Evolutionary conservation across 371 early-diverging fungal species (phyloP).

Genomic region (Dichotomocladium elegans): DNA sequence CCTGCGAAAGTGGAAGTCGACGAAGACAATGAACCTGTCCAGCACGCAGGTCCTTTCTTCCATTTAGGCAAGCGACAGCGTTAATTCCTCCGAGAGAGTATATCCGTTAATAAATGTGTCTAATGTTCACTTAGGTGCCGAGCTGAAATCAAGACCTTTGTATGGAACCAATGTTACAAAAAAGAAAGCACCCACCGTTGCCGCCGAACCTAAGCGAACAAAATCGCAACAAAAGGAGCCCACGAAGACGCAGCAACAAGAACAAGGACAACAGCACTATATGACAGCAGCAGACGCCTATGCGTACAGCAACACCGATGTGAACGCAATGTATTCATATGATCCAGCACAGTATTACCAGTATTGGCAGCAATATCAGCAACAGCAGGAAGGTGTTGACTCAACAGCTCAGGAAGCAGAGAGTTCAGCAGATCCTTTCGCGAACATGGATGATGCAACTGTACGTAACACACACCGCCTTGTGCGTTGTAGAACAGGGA

Average conservation of each 20-base stretch:
- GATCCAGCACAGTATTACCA: constrained; percentile 48
- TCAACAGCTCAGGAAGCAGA: constrained; percentile 23
- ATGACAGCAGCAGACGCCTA: constrained; percentile 27
- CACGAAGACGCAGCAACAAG: not conserved
- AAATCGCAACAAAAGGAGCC: not conserved
- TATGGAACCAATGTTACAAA: constrained; percentile 11
- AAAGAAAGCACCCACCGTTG: constrained; percentile 10
- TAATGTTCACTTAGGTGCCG: no score
- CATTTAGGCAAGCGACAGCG: constrained; percentile 19
- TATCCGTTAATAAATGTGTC: no score
- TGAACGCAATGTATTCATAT: constrained; percentile 46
- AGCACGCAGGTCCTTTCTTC: constrained; percentile 26
- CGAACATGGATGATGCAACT: constrained; percentile 28
- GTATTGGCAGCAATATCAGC: constrained; percentile 36
- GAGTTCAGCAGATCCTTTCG: not conserved
- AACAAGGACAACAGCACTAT: constrained; percentile 8
- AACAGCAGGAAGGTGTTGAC: constrained; percentile 21
- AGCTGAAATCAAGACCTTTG: constrained; percentile 6
- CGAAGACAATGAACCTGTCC: not conserved
- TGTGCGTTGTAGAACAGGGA: not conserved
- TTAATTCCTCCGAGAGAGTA: not conserved
- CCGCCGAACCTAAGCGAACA: constrained; percentile 3
- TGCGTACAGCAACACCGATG: constrained; percentile 25
- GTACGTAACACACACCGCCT: no score
- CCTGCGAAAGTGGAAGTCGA: constrained; percentile 3